A percentile compares a stretch with the other conserved stretches of the same genome.
These are phyloP conservation scores for Xanthoparmelia taractica DNA, from an alignment of 495 filamentous ascomycete genomes.

Conservation along the genomic window DNA sequence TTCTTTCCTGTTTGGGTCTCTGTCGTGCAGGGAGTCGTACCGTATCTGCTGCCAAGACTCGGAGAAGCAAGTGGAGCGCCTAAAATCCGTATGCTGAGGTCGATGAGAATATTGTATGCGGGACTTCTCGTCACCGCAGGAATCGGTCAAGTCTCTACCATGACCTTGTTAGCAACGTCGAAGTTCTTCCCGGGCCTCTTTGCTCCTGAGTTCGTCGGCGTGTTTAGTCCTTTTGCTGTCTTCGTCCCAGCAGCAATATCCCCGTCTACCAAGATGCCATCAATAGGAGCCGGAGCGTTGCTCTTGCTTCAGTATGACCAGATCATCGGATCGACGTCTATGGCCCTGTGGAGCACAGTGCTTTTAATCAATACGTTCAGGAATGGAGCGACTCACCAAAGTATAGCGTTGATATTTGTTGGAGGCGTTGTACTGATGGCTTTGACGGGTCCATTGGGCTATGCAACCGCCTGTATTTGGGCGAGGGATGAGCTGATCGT, in stretches of 20 bases:
- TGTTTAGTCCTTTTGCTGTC: conserved; percentile 35
- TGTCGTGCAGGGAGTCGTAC: conserved; percentile 32
- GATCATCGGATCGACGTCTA: conserved; percentile 42
- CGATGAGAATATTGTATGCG: conserved; percentile 47
- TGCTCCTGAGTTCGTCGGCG: conserved; percentile 24
- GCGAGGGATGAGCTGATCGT: conserved; percentile 42
- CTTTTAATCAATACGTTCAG: conserved; percentile 37
- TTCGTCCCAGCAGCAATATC: conserved; percentile 42
- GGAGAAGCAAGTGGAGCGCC: conserved; percentile 23
- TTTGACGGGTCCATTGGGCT: conserved; percentile 44
- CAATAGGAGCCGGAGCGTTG: conserved; percentile 43
- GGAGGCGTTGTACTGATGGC: conserved; percentile 38
- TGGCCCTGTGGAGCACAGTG: conserved; percentile 49
- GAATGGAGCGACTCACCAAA: conserved; percentile 31
- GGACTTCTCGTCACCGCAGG: conserved; percentile 43
- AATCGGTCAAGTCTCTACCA: conserved; percentile 42
- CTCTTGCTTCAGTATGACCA: conserved; percentile 54
- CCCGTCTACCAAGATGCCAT: conserved; percentile 29
- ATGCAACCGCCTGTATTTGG: conserved; percentile 45
- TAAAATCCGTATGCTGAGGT: conserved; percentile 29
- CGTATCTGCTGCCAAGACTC: conserved; percentile 31
- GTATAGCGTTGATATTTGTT: conserved; percentile 28
- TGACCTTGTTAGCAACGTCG: conserved; percentile 39
- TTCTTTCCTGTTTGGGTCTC: conserved; percentile 44
- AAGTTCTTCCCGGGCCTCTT: conserved; percentile 36